Percentiles rank a stretch among this genome's conserved stretches.
Evolutionary conservation across 179 eudicot species (phyloP).

Genomic region (Drosera spatulata): DNA sequence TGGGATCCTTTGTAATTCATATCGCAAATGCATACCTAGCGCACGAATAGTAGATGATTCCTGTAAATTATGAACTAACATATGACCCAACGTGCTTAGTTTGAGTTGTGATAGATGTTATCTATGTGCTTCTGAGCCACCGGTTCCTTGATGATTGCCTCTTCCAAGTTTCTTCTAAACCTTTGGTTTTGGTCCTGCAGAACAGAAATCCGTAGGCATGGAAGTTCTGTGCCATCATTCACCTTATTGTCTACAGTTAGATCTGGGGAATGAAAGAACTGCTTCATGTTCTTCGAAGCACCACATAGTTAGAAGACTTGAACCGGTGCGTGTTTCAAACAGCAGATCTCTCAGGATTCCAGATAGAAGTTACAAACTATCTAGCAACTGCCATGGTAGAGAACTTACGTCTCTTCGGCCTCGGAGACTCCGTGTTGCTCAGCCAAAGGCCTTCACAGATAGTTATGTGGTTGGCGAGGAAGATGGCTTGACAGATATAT

Average conservation of each 20-base stretch:
- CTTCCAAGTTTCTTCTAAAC: neutral
- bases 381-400: slow-evolving; percentile 7
- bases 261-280: slow-evolving; percentile 12
- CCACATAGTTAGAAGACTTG: slow-evolving; percentile 11
- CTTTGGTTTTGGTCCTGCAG: slow-evolving; percentile 9
- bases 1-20: too few relatives aligned
- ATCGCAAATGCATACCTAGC: too few relatives aligned
- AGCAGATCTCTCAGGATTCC: slow-evolving; percentile 11
- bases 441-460: slow-evolving; percentile 29
- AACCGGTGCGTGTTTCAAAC: slow-evolving; percentile 10
- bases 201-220: slow-evolving; percentile 22
- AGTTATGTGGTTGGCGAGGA: slow-evolving; percentile 44
- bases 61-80: too few relatives aligned
- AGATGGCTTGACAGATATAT: slow-evolving; percentile 20
- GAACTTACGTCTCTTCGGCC: slow-evolving; percentile 17
- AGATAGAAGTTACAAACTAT: slow-evolving; percentile 6
- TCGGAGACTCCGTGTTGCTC: slow-evolving; percentile 18
- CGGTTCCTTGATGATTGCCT: neutral
- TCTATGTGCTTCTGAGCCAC: neutral
- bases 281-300: slow-evolving; percentile 12
- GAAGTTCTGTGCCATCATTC: slow-evolving; percentile 53
- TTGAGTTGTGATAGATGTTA: neutral
- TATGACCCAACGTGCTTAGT: neutral
- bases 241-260: slow-evolving; percentile 21
- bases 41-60: too few relatives aligned